Evolutionary conservation across 768 basidiomycete species (phyloP).

Genomic region (Daedaleopsis sinensis): DNA sequence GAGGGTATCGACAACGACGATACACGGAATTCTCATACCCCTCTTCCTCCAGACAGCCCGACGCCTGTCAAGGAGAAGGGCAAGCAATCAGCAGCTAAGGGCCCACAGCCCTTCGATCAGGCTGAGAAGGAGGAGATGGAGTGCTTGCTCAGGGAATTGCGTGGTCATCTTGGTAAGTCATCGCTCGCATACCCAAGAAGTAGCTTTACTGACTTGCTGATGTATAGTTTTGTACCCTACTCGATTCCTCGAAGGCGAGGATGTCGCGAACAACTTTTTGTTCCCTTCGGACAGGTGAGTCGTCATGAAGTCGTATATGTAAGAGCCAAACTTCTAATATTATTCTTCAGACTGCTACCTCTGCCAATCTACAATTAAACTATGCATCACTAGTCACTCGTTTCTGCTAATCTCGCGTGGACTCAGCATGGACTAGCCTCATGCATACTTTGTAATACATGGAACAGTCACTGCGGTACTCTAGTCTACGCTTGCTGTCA

Average conservation of each 20-base stretch:
- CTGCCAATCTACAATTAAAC: conserved; percentile 70
- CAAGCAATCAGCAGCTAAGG: conserved; percentile 42
- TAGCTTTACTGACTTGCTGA: background rate
- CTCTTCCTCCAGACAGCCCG: conserved; percentile 16
- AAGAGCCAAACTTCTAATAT: background rate
- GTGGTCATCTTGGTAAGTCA: conserved; percentile 82
- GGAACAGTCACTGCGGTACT: no score
- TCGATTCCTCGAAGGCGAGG: conserved; percentile 92
- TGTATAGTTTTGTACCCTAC: conserved; percentile 79
- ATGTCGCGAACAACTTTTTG: conserved; percentile 88
- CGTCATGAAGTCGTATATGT: background rate
- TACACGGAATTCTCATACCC: conserved; percentile 25
- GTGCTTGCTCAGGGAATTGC: conserved; percentile 67
- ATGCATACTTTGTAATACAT: no score
- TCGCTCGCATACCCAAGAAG: background rate
- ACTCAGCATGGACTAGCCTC: no score
- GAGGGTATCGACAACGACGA: conserved; percentile 21
- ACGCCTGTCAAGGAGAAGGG: conserved; percentile 38
- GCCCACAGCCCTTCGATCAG: conserved; percentile 74
- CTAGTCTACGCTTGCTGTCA: no score
- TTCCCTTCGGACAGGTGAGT: conserved; percentile 84
- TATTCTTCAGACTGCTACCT: conserved; percentile 57
- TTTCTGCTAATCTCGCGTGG: background rate
- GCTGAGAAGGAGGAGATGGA: conserved; percentile 94
- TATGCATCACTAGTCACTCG: background rate